Conservation (phyloP, 2,329 filamentous ascomycete genomes). For the Fusarium verticillioides region DNA sequence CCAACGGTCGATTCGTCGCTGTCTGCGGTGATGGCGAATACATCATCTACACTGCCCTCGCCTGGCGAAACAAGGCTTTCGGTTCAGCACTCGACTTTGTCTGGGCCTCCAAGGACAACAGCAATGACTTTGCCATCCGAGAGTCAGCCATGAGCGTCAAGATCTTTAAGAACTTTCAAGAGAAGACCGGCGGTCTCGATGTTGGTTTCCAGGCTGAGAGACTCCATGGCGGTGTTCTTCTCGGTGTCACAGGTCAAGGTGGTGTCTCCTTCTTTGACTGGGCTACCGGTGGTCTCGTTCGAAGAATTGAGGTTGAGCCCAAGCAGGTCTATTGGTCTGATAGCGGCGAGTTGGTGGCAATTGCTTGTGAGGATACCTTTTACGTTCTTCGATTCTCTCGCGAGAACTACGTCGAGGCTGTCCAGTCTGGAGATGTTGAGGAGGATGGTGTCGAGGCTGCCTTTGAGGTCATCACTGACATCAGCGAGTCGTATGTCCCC, state of each 20-base stretch:
- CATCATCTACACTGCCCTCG: slow-evolving; percentile 97
- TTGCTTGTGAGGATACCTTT: slow-evolving; percentile 95
- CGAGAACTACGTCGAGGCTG: slow-evolving; percentile 85
- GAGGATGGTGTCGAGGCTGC: slow-evolving; percentile 93
- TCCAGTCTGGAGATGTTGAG: slow-evolving; percentile 79
- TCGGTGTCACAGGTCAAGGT: slow-evolving; percentile 94
- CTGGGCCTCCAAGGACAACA: slow-evolving; percentile 97
- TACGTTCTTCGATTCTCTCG: slow-evolving; percentile 93
- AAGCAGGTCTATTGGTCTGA: slow-evolving; percentile 94
- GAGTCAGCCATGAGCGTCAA: slow-evolving; percentile 95
- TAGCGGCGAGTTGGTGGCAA: slow-evolving; percentile 88
- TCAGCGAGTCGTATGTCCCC: slow-evolving; percentile 79
- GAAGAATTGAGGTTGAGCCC: slow-evolving; percentile 86
- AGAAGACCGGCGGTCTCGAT: slow-evolving; percentile 88
- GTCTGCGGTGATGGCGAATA: slow-evolving; percentile 96
- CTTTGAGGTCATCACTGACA: slow-evolving; percentile 95
- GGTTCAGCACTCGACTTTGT: slow-evolving; percentile 95
- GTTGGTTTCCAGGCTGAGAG: slow-evolving; percentile 96
- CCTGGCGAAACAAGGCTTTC: slow-evolving; percentile 97
- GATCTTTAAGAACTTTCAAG: slow-evolving; percentile 97
- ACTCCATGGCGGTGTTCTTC: slow-evolving; percentile 85
- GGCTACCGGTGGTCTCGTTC: slow-evolving; percentile 87
- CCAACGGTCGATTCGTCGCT: slow-evolving; percentile 86
- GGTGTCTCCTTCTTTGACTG: slow-evolving; percentile 98
- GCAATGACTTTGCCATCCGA: slow-evolving; percentile 97